Conservation (phyloP, 2,329 filamentous ascomycete species). For the Cladosporium sp. region DNA sequence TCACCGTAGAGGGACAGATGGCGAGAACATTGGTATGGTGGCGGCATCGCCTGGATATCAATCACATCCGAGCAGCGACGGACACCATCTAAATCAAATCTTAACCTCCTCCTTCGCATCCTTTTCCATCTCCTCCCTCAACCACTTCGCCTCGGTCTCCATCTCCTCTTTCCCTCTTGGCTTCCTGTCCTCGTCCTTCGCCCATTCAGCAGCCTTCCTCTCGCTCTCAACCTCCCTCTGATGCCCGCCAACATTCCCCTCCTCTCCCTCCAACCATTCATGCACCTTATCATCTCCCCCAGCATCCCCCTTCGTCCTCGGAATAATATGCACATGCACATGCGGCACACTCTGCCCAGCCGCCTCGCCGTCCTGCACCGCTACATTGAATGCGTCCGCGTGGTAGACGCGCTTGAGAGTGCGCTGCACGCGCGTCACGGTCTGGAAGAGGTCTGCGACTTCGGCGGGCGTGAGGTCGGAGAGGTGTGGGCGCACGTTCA, state of each 20-base stretch:
- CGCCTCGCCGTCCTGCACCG: constrained; percentile 87
- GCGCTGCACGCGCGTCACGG: constrained; percentile 70
- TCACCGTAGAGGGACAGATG: not conserved
- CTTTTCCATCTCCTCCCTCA: constrained; percentile 57
- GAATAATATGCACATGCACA: constrained; percentile 90
- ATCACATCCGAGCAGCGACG: not conserved
- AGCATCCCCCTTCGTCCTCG: constrained; percentile 62
- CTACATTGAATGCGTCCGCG: constrained; percentile 82
- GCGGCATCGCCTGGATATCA: not conserved
- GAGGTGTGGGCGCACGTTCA: constrained; percentile 64
- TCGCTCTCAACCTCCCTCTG: constrained; percentile 56
- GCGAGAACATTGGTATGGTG: not conserved
- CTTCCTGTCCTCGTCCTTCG: constrained; percentile 65
- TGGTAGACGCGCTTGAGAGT: constrained; percentile 66
- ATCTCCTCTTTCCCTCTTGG: constrained; percentile 73
- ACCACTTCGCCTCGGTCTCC: constrained; percentile 71
- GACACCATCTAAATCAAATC: constrained; percentile 5
- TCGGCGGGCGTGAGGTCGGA: constrained; percentile 71
- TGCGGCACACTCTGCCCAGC: constrained; percentile 94
- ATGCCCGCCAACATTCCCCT: constrained; percentile 76
- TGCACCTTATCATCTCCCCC: constrained; percentile 75
- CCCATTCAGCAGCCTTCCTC: constrained; percentile 44
- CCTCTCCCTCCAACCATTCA: constrained; percentile 76
- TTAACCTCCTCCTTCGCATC: constrained; percentile 33
- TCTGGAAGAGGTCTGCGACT: constrained; percentile 81